Percentiles rank a stretch among this genome's conserved stretches.
phyloP scores from a whole-genome alignment of 345 rosid species.

The Alliaria petiolata region DNA sequence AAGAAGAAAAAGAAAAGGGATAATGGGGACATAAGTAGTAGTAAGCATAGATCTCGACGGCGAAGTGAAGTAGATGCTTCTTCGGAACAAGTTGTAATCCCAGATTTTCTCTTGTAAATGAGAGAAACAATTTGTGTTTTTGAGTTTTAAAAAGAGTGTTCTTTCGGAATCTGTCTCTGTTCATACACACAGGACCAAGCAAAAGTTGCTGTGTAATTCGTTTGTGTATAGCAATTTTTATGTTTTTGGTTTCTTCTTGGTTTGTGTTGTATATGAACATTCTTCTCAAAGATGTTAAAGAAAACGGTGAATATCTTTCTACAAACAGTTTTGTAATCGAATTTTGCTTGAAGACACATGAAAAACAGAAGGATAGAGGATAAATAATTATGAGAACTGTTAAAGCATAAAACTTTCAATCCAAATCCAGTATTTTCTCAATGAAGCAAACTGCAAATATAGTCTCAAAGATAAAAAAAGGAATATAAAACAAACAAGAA shows the following conservation, averaged over 20 bases:
- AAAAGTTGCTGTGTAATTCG: constrained; percentile 7
- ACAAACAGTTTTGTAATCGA: too few relatives aligned
- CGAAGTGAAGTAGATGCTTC: constrained; percentile 8
- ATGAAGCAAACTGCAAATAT: neutral
- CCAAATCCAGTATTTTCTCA: too few relatives aligned
- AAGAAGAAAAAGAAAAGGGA: constrained; percentile 55
- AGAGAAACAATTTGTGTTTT: neutral
- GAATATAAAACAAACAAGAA: too few relatives aligned
- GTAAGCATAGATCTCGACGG: constrained; percentile 46
- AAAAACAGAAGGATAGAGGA: too few relatives aligned
- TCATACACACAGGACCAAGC: neutral
- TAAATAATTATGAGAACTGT: too few relatives aligned
- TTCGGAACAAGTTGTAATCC: constrained; percentile 46
- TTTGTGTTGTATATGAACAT: too few relatives aligned
- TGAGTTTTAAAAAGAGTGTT: neutral
- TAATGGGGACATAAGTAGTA: constrained; percentile 40
- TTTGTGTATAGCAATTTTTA: constrained; percentile 13
- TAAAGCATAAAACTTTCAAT: too few relatives aligned
- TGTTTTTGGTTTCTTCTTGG: neutral
- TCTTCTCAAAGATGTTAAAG: too few relatives aligned
- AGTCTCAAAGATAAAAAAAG: neutral
- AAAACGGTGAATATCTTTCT: too few relatives aligned
- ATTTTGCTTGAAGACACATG: too few relatives aligned
- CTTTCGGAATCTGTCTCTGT: neutral
- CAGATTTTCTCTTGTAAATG: constrained; percentile 63